These are phyloP conservation scores for Picochlorum costavermella DNA, from an alignment of 139 green algal genomes.

Conservation along the genomic window DNA sequence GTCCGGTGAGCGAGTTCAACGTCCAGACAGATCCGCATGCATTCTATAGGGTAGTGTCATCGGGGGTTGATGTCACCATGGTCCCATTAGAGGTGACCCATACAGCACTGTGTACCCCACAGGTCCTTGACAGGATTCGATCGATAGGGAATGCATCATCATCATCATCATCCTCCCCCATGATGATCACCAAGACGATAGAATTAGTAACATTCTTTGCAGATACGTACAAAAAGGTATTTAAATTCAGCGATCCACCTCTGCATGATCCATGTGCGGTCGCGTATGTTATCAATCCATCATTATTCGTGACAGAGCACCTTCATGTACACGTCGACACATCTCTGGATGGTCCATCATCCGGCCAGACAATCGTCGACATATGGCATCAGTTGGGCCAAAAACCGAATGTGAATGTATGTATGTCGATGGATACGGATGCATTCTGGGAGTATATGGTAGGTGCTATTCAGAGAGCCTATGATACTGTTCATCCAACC, in stretches of 20 bases:
- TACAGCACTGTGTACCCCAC: slow-evolving; percentile 71
- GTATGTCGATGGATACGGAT: slow-evolving; percentile 31
- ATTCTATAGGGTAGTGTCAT: slow-evolving; percentile 76
- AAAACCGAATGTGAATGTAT: slow-evolving; percentile 60
- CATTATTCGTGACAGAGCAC: slow-evolving; percentile 55
- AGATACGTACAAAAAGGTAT: slow-evolving; percentile 68
- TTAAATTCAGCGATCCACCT: slow-evolving; percentile 74
- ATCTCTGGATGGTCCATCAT: slow-evolving; percentile 27
- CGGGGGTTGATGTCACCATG: slow-evolving; percentile 70
- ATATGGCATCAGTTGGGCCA: slow-evolving; percentile 40
- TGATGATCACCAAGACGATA: slow-evolving; percentile 43
- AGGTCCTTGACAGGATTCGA: slow-evolving; percentile 50
- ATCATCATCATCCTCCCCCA: background rate
- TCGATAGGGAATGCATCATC: background rate
- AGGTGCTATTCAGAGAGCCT: slow-evolving; percentile 10
- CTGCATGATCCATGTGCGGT: slow-evolving; percentile 92
- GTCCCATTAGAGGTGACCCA: slow-evolving; percentile 92
- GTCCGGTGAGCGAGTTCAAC: slow-evolving; percentile 75
- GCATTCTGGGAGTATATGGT: slow-evolving; percentile 45
- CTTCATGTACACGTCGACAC: slow-evolving; percentile 80
- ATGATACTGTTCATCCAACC: slow-evolving; percentile 24
- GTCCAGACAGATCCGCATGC: slow-evolving; percentile 81
- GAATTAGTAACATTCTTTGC: slow-evolving; percentile 67
- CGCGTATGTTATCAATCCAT: slow-evolving; percentile 60
- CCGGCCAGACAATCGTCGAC: slow-evolving; percentile 83